Evolutionary conservation across 208 protist species (phyloP).

Genomic region (Acanthamoeba castellanii): DNA sequence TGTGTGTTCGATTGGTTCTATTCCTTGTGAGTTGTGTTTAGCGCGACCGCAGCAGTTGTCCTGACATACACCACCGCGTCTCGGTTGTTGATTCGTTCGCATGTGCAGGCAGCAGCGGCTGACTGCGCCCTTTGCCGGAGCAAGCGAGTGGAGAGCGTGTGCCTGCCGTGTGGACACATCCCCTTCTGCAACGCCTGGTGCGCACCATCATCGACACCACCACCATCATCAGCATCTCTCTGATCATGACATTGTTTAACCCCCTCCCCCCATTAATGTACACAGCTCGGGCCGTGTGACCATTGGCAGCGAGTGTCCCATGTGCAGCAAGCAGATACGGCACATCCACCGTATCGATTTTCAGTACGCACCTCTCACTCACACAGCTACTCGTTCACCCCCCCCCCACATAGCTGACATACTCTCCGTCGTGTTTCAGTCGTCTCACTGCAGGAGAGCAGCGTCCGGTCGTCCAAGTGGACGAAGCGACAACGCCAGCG

Average conservation of each 20-base stretch:
- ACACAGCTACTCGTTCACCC: not conserved
- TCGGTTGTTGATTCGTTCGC: not conserved
- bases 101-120: not conserved
- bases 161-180: not conserved
- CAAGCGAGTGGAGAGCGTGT: conserved; percentile 2
- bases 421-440: not conserved
- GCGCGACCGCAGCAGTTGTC: too few species aligned
- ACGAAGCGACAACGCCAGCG: too few species aligned
- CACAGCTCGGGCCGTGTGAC: not conserved
- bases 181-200: not conserved
- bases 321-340: not conserved
- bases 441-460: too few species aligned
- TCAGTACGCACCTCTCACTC: not conserved
- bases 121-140: not conserved
- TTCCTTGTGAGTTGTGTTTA: too few species aligned
- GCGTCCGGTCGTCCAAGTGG: too few species aligned
- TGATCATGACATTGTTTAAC: not conserved
- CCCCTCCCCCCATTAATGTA: too few species aligned
- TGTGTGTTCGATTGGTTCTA: too few species aligned
- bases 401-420: not conserved
- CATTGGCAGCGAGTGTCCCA: not conserved
- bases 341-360: not conserved
- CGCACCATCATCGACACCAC: not conserved
- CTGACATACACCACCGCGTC: too few species aligned
- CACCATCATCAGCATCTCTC: not conserved